These are phyloP conservation scores for Carex arenaria DNA, from an alignment of 202 grass and related monocot species.

Conservation along the genomic window DNA sequence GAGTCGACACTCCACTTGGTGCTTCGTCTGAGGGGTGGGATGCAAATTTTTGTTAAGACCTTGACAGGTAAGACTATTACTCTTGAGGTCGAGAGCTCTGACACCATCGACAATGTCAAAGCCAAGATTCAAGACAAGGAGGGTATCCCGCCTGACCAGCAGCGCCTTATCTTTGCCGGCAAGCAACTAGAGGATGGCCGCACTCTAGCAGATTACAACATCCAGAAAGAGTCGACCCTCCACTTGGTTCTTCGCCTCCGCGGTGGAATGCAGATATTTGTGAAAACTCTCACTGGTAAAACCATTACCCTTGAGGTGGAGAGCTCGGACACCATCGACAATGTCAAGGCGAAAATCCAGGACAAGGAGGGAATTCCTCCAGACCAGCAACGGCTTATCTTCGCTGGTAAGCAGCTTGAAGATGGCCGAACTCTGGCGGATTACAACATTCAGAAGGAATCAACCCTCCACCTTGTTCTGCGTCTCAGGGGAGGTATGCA, in stretches of 20 bases:
- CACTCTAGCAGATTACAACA: background rate
- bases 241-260: background rate
- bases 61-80: slow-evolving; percentile 10
- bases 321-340: too few relatives aligned
- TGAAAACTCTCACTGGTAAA: too few relatives aligned
- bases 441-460: slow-evolving; percentile 47
- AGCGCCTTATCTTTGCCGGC: background rate
- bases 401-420: slow-evolving; percentile 44
- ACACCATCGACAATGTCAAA: slow-evolving; percentile 43
- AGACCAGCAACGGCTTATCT: slow-evolving; percentile 48
- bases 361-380: background rate
- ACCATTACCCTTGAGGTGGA: too few relatives aligned
- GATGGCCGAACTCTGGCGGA: slow-evolving; percentile 35
- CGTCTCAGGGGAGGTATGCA: background rate
- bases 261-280: background rate
- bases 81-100: slow-evolving; percentile 35
- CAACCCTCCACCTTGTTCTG: background rate
- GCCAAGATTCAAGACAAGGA: slow-evolving; percentile 49
- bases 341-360: too few relatives aligned
- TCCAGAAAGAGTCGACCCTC: background rate
- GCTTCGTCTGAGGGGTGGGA: slow-evolving; percentile 11
- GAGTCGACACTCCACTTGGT: slow-evolving; percentile 28
- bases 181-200: background rate
- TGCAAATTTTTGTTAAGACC: slow-evolving; percentile 24
- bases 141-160: slow-evolving; percentile 4